Percentiles rank a stretch among this genome's conserved stretches.
Evolutionary conservation across 768 basidiomycete species (phyloP).

Genomic region (Lactarius deliciosus): DNA sequence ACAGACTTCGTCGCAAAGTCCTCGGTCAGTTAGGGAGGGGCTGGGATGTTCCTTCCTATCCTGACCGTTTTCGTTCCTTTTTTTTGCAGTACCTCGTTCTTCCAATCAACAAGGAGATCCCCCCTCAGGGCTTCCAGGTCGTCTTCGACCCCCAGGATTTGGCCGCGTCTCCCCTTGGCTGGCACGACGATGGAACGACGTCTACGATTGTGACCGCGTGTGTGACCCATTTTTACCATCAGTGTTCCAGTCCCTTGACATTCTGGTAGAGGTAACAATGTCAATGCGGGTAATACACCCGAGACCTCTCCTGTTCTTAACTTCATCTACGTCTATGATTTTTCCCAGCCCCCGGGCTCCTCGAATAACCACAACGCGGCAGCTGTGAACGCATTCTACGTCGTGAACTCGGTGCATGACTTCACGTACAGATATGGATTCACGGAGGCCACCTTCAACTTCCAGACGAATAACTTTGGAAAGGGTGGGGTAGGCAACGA

Average conservation of each 20-base stretch:
- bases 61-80: not conserved
- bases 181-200: constrained; percentile 47
- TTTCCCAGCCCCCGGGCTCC: constrained; percentile 38
- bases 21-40: constrained; percentile 36
- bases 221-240: not conserved
- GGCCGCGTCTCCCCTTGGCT: constrained; percentile 54
- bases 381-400: constrained; percentile 56
- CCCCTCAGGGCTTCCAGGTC: constrained; percentile 49
- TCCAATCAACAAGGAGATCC: constrained; percentile 50
- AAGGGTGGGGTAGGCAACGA: constrained; percentile 53
- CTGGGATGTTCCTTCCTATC: not conserved
- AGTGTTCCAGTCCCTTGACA: not conserved
- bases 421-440: constrained; percentile 54
- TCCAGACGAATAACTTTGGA: constrained; percentile 56
- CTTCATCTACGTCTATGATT: constrained; percentile 43
- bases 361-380: constrained; percentile 46
- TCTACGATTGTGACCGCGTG: constrained; percentile 37
- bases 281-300: constrained; percentile 35
- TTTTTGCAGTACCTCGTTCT: constrained; percentile 42
- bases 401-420: constrained; percentile 62
- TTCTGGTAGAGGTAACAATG: constrained; percentile 40
- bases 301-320: constrained; percentile 41
- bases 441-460: constrained; percentile 58
- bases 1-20: constrained; percentile 52
- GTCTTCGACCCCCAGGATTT: constrained; percentile 55